Evolutionary conservation across 805 yeast species (phyloP).

Genomic region (Metschnikowia lachancei): DNA sequence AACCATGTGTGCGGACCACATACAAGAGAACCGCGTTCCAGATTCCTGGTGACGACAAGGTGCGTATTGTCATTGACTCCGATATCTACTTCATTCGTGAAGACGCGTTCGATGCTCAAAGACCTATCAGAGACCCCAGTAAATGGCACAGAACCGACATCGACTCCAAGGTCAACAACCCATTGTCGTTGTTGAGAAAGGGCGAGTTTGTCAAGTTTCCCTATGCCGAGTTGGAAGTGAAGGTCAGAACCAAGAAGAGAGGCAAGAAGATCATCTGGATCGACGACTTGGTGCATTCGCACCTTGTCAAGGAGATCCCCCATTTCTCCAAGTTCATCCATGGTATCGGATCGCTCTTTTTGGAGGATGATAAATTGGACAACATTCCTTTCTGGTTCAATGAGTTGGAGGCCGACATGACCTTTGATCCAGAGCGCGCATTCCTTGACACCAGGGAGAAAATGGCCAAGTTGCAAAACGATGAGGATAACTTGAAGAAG

Average conservation of each 20-base stretch:
- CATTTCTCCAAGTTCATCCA: constrained; percentile 90
- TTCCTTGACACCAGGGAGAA: constrained; percentile 62
- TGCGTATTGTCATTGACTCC: constrained; percentile 86
- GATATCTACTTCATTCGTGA: constrained; percentile 86
- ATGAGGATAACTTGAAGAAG: constrained; percentile 45
- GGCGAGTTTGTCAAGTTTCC: constrained; percentile 87
- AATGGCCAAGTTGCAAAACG: constrained; percentile 45
- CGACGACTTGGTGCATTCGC: constrained; percentile 71
- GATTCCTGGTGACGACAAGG: constrained; percentile 94
- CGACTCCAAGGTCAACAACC: constrained; percentile 70
- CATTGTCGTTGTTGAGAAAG: constrained; percentile 70
- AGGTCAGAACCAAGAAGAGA: constrained; percentile 49
- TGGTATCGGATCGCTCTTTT: constrained; percentile 82
- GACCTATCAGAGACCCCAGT: constrained; percentile 86
- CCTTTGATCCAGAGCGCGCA: constrained; percentile 76
- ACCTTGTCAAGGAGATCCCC: constrained; percentile 89
- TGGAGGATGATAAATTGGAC: constrained; percentile 88
- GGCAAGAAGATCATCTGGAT: constrained; percentile 68
- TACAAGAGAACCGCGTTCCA: constrained; percentile 95
- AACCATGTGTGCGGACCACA: constrained; percentile 83
- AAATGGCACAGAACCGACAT: constrained; percentile 93
- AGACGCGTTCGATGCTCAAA: constrained; percentile 76
- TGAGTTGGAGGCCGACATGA: constrained; percentile 60
- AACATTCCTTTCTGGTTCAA: constrained; percentile 93
- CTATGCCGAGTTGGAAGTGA: constrained; percentile 83